These are phyloP conservation scores for Chamaenerion angustifolium DNA, from an alignment of 345 rosid genomes.

Conservation along the genomic window DNA sequence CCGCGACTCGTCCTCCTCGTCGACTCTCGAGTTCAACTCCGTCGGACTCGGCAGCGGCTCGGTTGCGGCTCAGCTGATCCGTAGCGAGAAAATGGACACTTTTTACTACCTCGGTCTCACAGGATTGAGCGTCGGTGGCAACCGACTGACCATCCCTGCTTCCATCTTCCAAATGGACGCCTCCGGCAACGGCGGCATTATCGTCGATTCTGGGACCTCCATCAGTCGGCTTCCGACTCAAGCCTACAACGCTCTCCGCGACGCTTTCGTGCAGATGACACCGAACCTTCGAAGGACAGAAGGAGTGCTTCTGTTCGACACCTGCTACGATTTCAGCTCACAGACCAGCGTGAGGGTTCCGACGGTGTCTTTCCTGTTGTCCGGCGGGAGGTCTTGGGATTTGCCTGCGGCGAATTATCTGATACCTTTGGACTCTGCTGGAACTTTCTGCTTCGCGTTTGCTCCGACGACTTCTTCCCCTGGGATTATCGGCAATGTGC, in stretches of 20 bases:
- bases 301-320: constrained; percentile 55
- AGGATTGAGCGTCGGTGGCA: constrained; percentile 2
- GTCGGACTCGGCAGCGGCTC: not conserved
- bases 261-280: constrained; percentile 47
- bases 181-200: constrained; percentile 69
- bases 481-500: constrained; percentile 90
- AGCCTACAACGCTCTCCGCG: constrained; percentile 52
- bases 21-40: not conserved
- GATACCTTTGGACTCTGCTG: constrained; percentile 50
- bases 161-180: constrained; percentile 3
- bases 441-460: constrained; percentile 85
- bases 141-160: not conserved
- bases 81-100: not conserved
- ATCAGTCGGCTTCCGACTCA: constrained; percentile 67
- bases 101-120: constrained; percentile 6
- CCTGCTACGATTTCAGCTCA: constrained; percentile 69
- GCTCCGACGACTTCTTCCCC: constrained; percentile 73
- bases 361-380: constrained; percentile 54
- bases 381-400: constrained; percentile 43
- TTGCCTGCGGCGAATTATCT: constrained; percentile 65
- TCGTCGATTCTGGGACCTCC: constrained; percentile 79
- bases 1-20: constrained; percentile 3
- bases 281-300: constrained; percentile 31
- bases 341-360: constrained; percentile 59
- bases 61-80: not conserved